Evolutionary conservation across 352 stramenopile species (phyloP).

Genomic region (Phytophthora vignae): DNA sequence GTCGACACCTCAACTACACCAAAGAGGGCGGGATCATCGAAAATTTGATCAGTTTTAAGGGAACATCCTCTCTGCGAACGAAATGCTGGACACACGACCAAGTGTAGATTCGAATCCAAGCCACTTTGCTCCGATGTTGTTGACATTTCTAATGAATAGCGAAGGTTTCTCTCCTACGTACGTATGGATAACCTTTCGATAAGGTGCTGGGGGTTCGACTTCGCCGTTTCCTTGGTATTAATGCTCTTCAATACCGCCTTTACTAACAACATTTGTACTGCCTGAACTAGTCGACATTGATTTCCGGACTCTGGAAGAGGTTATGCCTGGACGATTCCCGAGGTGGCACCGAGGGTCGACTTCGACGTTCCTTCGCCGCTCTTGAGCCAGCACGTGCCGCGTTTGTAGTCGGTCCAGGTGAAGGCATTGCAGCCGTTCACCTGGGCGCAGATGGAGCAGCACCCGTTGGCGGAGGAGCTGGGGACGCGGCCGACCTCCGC

Average conservation of each 20-base stretch:
- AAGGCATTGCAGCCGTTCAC: constrained; percentile 31
- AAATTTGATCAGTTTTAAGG: too few relatives aligned
- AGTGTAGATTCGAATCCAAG: too few relatives aligned
- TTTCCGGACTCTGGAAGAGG: too few relatives aligned
- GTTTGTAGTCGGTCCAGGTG: constrained; percentile 26
- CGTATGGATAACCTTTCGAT: neutral
- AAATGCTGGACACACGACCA: too few relatives aligned
- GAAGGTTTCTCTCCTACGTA: neutral
- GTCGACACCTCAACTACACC: neutral
- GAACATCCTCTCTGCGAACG: too few relatives aligned
- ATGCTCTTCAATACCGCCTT: neutral
- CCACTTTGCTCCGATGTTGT: too few relatives aligned
- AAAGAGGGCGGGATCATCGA: too few relatives aligned
- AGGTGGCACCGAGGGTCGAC: neutral
- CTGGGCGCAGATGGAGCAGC: constrained; percentile 18
- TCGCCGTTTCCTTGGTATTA: neutral
- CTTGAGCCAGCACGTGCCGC: constrained; percentile 41
- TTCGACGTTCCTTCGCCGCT: constrained; percentile 3
- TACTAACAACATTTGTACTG: too few relatives aligned
- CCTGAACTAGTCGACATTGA: too few relatives aligned
- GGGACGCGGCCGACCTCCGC: constrained; percentile 8
- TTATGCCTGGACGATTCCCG: neutral
- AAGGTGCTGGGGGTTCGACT: neutral
- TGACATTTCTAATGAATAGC: neutral
- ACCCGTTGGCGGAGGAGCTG: constrained; percentile 14